Percentiles rank a stretch among this genome's conserved stretches.
Conservation (phyloP, 1,284 basidiomycete species). For the Sporisorium sorghi region DNA sequence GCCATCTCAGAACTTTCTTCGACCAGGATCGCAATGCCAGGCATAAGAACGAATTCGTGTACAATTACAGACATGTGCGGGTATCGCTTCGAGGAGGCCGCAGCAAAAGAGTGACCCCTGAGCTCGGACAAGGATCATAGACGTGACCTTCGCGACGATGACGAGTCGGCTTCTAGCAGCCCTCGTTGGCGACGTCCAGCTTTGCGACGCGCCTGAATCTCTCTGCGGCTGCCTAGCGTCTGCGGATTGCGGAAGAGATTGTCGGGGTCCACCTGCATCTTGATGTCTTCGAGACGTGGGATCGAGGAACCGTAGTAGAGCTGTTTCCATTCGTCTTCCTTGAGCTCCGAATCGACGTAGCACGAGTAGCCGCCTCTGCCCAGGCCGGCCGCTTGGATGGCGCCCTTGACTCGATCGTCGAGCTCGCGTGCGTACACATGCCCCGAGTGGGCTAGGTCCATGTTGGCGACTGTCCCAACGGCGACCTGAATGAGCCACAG, state of each 20-base stretch:
- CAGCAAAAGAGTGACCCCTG: too few relatives aligned
- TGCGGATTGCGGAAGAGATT: conserved; percentile 59
- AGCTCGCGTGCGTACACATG: conserved; percentile 31
- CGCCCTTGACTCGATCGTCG: conserved; percentile 34
- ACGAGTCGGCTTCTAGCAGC: not conserved
- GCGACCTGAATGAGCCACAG: conserved; percentile 62
- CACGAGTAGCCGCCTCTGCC: conserved; percentile 50
- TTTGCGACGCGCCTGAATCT: conserved; percentile 27
- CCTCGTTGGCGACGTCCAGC: not conserved
- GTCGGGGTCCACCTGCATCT: conserved; percentile 50
- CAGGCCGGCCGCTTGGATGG: conserved; percentile 32
- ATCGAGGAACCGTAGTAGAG: conserved; percentile 55
- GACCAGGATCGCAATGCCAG: too few relatives aligned
- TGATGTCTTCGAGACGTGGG: conserved; percentile 44
- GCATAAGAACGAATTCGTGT: too few relatives aligned
- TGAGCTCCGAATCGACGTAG: conserved; percentile 56
- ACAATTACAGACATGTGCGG: too few relatives aligned
- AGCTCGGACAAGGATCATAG: conserved; percentile 8
- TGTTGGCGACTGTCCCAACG: conserved; percentile 35
- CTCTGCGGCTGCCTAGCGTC: conserved; percentile 34
- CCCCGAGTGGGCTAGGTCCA: conserved; percentile 31
- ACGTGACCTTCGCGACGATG: conserved; percentile 6
- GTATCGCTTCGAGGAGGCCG: too few relatives aligned
- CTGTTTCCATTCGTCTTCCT: conserved; percentile 46
- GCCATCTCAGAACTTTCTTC: too few relatives aligned